Conservation (phyloP, 495 filamentous ascomycete species). For the Xylaria nigripes region DNA sequence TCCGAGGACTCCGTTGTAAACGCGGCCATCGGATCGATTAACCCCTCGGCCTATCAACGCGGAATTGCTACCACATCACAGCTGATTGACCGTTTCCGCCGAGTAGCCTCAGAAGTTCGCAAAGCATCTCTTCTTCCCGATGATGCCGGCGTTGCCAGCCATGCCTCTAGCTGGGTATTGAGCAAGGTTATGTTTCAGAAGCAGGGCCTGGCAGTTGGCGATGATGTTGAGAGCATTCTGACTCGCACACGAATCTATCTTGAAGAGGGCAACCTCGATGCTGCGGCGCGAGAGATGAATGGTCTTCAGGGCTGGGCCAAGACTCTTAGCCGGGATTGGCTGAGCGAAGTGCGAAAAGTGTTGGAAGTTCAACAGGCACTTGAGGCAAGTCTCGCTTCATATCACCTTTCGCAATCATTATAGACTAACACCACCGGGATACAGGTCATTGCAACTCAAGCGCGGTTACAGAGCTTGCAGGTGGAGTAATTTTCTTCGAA, state of each 20-base stretch:
- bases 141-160: slow-evolving; percentile 86
- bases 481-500: slow-evolving; percentile 34
- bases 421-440: neutral
- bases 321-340: slow-evolving; percentile 85
- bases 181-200: slow-evolving; percentile 94
- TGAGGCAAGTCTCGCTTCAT: slow-evolving; percentile 56
- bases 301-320: slow-evolving; percentile 85
- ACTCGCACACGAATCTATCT: slow-evolving; percentile 78
- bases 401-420: neutral
- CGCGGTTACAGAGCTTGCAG: slow-evolving; percentile 52
- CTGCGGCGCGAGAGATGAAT: slow-evolving; percentile 92
- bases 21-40: slow-evolving; percentile 89
- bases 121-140: slow-evolving; percentile 89
- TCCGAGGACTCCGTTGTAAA: slow-evolving; percentile 72
- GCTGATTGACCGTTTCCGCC: slow-evolving; percentile 90
- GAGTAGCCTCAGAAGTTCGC: slow-evolving; percentile 85
- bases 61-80: slow-evolving; percentile 75
- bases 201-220: slow-evolving; percentile 71
- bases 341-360: slow-evolving; percentile 76
- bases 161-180: slow-evolving; percentile 77
- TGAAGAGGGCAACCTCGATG: slow-evolving; percentile 87
- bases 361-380: slow-evolving; percentile 93
- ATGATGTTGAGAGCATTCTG: slow-evolving; percentile 92
- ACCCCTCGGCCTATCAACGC: slow-evolving; percentile 85
- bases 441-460: slow-evolving; percentile 53